These are phyloP conservation scores for Candida stauntonica DNA, from an alignment of 805 yeast species.

Conservation along the genomic window DNA sequence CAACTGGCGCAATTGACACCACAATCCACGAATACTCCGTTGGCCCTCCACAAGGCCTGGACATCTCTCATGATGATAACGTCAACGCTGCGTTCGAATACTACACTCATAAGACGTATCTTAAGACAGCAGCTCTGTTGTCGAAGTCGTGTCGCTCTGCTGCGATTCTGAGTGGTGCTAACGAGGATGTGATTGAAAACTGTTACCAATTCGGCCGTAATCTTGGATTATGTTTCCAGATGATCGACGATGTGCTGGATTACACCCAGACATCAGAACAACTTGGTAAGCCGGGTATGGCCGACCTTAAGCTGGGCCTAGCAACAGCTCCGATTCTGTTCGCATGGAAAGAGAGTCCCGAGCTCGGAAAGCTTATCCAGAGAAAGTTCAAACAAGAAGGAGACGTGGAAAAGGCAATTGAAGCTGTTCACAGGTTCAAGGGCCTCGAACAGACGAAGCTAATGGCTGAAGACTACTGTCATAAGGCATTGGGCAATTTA, in stretches of 20 bases:
- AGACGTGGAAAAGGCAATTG: slow-evolving; percentile 79
- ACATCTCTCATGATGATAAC: slow-evolving; percentile 54
- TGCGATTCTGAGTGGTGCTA: slow-evolving; percentile 86
- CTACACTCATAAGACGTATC: slow-evolving; percentile 89
- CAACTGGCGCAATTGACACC: slow-evolving; percentile 62
- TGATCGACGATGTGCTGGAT: slow-evolving; percentile 94
- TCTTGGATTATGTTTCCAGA: slow-evolving; percentile 91
- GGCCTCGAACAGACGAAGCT: slow-evolving; percentile 75
- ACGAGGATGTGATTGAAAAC: slow-evolving; percentile 69
- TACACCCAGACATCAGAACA: slow-evolving; percentile 83
- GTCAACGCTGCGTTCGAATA: slow-evolving; percentile 93
- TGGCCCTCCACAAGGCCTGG: slow-evolving; percentile 19
- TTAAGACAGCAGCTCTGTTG: slow-evolving; percentile 92
- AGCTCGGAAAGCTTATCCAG: slow-evolving; percentile 75
- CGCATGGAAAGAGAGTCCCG: slow-evolving; percentile 90
- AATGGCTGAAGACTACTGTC: slow-evolving; percentile 76
- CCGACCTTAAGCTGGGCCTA: slow-evolving; percentile 87
- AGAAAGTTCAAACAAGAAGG: slow-evolving; percentile 79
- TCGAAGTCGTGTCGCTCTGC: slow-evolving; percentile 91
- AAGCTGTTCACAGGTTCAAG: slow-evolving; percentile 61
- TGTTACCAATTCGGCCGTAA: slow-evolving; percentile 91
- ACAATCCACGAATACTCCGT: slow-evolving; percentile 34
- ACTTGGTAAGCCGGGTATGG: slow-evolving; percentile 94
- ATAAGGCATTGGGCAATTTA: slow-evolving; percentile 67
- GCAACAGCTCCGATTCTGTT: slow-evolving; percentile 95